Conservation (phyloP, 371 early-diverging fungal genomes). For the Mucor mucedo region DNA sequence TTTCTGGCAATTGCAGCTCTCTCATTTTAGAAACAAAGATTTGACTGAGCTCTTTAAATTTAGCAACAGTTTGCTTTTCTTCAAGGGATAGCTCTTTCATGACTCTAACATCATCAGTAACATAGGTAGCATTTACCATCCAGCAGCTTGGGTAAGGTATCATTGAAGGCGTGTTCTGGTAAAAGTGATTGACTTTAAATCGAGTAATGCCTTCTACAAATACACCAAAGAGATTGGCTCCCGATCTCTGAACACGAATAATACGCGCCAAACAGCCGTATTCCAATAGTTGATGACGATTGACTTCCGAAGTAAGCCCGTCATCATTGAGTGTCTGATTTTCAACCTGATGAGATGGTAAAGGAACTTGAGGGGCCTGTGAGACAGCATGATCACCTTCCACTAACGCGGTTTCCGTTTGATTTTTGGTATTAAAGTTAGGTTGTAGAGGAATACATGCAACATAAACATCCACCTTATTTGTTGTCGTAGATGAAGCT, state of each 20-base stretch:
- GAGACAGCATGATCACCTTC: neutral
- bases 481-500: neutral
- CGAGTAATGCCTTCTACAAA: conserved; percentile 37
- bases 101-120: neutral
- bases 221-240: conserved; percentile 33
- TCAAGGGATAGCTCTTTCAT: conserved; percentile 9
- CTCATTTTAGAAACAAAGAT: conserved; percentile 63
- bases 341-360: conserved; percentile 1
- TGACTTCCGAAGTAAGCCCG: conserved; percentile 8
- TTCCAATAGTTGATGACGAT: conserved; percentile 19
- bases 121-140: conserved; percentile 33
- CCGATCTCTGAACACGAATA: conserved; percentile 40
- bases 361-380: conserved; percentile 26
- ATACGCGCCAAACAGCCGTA: conserved; percentile 54
- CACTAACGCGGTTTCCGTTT: neutral
- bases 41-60: conserved; percentile 61
- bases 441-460: conserved; percentile 34
- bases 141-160: conserved; percentile 19
- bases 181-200: conserved; percentile 24
- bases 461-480: conserved; percentile 21
- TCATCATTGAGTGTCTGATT: neutral
- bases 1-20: conserved; percentile 69
- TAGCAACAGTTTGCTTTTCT: conserved; percentile 42
- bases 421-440: neutral
- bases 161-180: conserved; percentile 15